Percentiles rank a stretch among this genome's conserved stretches.
Conservation (phyloP, 495 filamentous ascomycete species). For the Trichoderma gamsii region DNA sequence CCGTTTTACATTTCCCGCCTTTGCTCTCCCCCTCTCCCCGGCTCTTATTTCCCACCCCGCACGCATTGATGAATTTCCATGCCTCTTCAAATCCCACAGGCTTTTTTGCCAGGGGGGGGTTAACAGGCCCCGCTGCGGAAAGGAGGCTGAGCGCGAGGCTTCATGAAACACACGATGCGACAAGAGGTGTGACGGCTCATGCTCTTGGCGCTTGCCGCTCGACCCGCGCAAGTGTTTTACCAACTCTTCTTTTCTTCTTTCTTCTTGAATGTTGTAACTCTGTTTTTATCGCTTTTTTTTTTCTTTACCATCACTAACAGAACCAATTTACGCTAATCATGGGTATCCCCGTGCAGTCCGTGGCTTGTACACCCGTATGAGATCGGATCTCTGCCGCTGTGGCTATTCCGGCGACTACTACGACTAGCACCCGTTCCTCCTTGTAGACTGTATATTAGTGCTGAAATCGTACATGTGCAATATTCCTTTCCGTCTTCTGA, state of each 20-base stretch:
- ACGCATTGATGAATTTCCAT: not conserved
- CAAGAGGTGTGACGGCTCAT: constrained; percentile 12
- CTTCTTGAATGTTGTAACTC: not conserved
- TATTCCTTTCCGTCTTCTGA: too few relatives aligned
- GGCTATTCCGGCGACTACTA: not conserved
- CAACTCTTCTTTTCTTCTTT: not conserved
- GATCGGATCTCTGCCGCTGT: too few relatives aligned
- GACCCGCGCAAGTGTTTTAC: not conserved
- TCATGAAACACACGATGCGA: constrained; percentile 12
- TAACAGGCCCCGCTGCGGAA: not conserved
- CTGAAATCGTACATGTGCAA: too few relatives aligned
- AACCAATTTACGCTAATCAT: not conserved
- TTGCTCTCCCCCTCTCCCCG: not conserved
- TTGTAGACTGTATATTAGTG: too few relatives aligned
- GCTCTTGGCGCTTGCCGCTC: constrained; percentile 3
- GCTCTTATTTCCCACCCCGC: not conserved
- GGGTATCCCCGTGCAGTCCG: not conserved
- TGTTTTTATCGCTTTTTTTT: not conserved
- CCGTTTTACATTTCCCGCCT: not conserved
- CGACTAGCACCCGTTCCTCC: not conserved
- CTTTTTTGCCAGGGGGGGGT: not conserved
- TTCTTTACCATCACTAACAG: not conserved
- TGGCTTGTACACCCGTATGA: not conserved
- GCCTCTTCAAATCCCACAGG: not conserved
- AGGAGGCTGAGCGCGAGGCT: constrained; percentile 10